Evolutionary conservation across 202 grass and related monocot species (phyloP), one percentile per base, ranked within the genome.

Genomic region (Digitaria exilis): DNA sequence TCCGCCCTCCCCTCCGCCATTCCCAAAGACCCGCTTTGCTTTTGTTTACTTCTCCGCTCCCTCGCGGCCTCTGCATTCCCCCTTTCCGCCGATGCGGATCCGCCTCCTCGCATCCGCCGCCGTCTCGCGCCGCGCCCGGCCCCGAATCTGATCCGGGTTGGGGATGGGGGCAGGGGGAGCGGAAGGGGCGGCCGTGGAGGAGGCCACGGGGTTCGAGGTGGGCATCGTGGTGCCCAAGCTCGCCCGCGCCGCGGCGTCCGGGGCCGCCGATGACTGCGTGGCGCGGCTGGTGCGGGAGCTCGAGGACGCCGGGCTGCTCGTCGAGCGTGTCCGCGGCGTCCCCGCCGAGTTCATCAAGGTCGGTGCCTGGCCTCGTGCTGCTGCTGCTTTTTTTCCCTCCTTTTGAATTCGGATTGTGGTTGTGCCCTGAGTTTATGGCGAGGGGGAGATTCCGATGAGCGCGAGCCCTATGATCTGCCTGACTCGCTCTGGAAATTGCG

Each of bases 281-380:
- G 93, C 90, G 83, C 87, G 73, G 3, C 80, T 96, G 1, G 89
- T 91, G 16, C 69, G 55, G 6, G 91, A 99, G 71, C 87, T 96
- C 59, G 79, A 94, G 87, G 86, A 1, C 65, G 93, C 81, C 21
- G 93, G 96, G 7, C 58, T 99, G 71, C 85, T 96, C 76, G 87
- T 99, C 26, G 91, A 92, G 21, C 88, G 93, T 74, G 86, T 96
- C 58, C 85, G 85, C 22, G 93, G 96, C 31, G 86, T 96, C 25
- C 90, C 93, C 18, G 91, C 93, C 22, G 96, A 99, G 86, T 96
- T 99, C 81, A 82, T 99, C 84, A 94, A 96, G 93, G 89, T 97
- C 69, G 12, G 49, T 56, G 21, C 6, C 64, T 71, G 42, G 4
- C 68, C 42, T n/a, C n/a, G 17, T 22, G 37, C 14, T 22, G 45